Evolutionary conservation across 768 basidiomycete species (phyloP).

Genomic region (Chalciporus pseudorubinellus): DNA sequence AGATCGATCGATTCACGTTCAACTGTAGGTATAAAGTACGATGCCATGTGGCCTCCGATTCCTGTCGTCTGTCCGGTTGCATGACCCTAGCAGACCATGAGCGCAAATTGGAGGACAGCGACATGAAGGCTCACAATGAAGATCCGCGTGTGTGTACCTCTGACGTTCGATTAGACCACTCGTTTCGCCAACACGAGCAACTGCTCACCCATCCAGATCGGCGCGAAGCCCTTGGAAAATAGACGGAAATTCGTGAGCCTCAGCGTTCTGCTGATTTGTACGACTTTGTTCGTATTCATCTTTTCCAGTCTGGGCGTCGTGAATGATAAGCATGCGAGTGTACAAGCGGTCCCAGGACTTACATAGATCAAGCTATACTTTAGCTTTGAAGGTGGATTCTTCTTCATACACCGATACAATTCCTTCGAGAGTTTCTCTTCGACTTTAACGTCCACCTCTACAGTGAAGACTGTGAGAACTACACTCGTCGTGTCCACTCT

Average conservation of each 20-base stretch:
- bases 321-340: not conserved
- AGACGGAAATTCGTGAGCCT: not conserved
- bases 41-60: no score
- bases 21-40: not conserved
- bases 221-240: slow-evolving; percentile 12
- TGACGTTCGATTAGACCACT: slow-evolving; percentile 21
- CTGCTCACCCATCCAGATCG: slow-evolving; percentile 10
- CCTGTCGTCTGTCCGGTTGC: not conserved
- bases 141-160: slow-evolving; percentile 63
- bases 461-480: slow-evolving; percentile 30
- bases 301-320: slow-evolving; percentile 1
- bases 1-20: not conserved
- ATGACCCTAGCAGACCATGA: not conserved
- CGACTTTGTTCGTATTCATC: slow-evolving; percentile 4
- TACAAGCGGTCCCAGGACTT: not conserved
- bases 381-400: not conserved
- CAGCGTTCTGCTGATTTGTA: not conserved
- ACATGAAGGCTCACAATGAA: slow-evolving; percentile 62
- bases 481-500: slow-evolving; percentile 35
- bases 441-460: slow-evolving; percentile 1
- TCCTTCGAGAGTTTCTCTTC: not conserved
- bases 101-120: not conserved
- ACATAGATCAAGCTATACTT: slow-evolving; percentile 7
- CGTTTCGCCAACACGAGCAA: not conserved
- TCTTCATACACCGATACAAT: not conserved